Base-by-base conservation (phyloP, 345 rosid species). In the Citrus australasica region DNA sequence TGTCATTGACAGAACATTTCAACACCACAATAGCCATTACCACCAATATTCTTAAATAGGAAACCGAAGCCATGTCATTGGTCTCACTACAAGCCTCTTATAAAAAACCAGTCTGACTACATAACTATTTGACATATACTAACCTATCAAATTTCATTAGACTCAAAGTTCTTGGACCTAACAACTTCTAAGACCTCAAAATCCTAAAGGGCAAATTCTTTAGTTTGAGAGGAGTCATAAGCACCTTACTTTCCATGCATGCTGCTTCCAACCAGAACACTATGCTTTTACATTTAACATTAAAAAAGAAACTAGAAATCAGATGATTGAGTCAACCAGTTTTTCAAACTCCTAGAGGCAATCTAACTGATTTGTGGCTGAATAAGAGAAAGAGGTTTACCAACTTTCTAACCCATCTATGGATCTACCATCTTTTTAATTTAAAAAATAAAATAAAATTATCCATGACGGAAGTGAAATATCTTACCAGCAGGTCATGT, bases 401-500 rank as follows among this genome's bases (percentile, higher is more conserved):
- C 51, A 46, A n/a, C 21, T 72, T n/a, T 56, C 48, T 30, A 35
- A 27, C 11, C 65, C 76, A 46, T 46, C 51, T 46, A 46, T 16
- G 5, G 27, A 35, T 22, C 21, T 4, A 56, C 60, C 62, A 67
- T 59, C 25, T 73, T 42, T 21, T 33, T 73, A 13, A 46, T 46
- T 53, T 30, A 6, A 21, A 19, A 30, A 68, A 40, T 25, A 75
- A 13, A 27, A 53, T n/a, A 79, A 42, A 0, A 55, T 30, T 16
- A 69, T 60, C 7, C 53, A 32, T 22, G 70, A 71, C 32, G 40
- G 74, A 67, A 70, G 62, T 7, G 58, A 76, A 9, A 32, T 58
- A 71, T 74, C 91, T 86, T 87, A 96, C 99, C 93, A 81, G 88
- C 98, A 96, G 37, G 98, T 94, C 95, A 96, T 92, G 88, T 92